Evolutionary conservation across 2,329 filamentous ascomycete species (phyloP).

Genomic region (Thielaviopsis populi): DNA sequence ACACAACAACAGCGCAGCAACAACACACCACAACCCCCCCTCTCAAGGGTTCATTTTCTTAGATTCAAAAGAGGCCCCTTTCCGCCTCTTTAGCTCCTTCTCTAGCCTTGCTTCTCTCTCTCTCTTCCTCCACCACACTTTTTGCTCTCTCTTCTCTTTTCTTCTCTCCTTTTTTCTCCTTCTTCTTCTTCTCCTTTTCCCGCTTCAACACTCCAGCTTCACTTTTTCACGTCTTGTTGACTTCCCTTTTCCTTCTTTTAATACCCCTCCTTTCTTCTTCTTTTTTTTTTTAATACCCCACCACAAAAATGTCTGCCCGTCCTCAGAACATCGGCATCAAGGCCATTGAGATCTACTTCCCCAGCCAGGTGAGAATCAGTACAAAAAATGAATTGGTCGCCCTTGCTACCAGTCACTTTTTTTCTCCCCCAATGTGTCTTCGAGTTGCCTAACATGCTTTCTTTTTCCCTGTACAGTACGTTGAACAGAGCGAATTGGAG

Average conservation of each 20-base stretch:
- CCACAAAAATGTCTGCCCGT: constrained; percentile 49
- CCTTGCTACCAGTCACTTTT: neutral
- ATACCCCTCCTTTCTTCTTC: constrained; percentile 10
- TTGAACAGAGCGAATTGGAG: constrained; percentile 69
- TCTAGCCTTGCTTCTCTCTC: constrained; percentile 8
- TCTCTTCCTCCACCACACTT: neutral
- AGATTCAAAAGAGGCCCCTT: constrained; percentile 14
- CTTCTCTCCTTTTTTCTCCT: constrained; percentile 8
- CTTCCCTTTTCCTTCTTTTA: neutral
- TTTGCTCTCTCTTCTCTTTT: constrained; percentile 11
- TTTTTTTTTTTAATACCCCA: neutral
- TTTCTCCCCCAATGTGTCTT: neutral
- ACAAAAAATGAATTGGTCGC: neutral
- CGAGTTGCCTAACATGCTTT: neutral
- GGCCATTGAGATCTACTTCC: constrained; percentile 83
- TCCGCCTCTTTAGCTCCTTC: constrained; percentile 5
- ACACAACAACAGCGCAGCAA: neutral
- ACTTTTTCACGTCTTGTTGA: neutral
- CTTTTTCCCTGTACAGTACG: constrained; percentile 42
- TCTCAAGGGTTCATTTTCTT: neutral
- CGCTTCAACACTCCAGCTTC: neutral
- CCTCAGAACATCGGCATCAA: constrained; percentile 85
- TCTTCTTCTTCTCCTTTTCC: constrained; percentile 1
- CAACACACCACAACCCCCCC: neutral
- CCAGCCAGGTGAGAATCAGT: constrained; percentile 55